phyloP scores from a whole-genome alignment of 768 basidiomycete species.

The Psilocybe cyanescens region DNA sequence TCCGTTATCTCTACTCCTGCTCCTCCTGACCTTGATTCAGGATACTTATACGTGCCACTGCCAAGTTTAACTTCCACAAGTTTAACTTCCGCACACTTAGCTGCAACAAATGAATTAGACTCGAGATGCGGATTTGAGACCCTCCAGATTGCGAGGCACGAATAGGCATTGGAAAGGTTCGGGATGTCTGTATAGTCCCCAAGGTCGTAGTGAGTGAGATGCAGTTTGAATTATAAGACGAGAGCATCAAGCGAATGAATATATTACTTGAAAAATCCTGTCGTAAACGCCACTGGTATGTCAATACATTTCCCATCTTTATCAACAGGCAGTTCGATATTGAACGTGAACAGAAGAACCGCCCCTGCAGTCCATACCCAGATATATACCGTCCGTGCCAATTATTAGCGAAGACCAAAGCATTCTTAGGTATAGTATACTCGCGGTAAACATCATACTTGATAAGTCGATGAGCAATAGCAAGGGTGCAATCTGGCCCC shows the following conservation, averaged over 20 bases:
- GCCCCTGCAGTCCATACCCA: not conserved
- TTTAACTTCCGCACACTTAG: too few species aligned
- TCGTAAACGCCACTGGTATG: not conserved
- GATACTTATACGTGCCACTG: too few species aligned
- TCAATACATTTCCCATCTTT: not conserved
- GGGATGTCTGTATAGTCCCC: not conserved
- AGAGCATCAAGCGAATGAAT: too few species aligned
- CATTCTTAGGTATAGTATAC: slow-evolving; percentile 3
- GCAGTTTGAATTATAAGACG: not conserved
- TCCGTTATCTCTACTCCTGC: too few species aligned
- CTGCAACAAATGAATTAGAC: too few species aligned
- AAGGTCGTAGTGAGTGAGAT: not conserved
- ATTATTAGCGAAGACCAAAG: slow-evolving; percentile 4
- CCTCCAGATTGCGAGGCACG: slow-evolving; percentile 1
- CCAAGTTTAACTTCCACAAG: too few species aligned
- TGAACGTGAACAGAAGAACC: not conserved
- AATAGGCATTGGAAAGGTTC: slow-evolving; percentile 10
- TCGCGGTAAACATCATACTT: slow-evolving; percentile 6
- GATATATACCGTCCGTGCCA: not conserved
- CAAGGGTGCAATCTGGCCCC: slow-evolving; percentile 10
- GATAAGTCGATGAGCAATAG: not conserved
- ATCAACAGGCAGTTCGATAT: slow-evolving; percentile 6
- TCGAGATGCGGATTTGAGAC: not conserved
- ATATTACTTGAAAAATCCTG: not conserved
- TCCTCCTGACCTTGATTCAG: too few species aligned